These are phyloP conservation scores for Oxyria digyna DNA, from an alignment of 148 eudicot genomes.

Conservation along the genomic window DNA sequence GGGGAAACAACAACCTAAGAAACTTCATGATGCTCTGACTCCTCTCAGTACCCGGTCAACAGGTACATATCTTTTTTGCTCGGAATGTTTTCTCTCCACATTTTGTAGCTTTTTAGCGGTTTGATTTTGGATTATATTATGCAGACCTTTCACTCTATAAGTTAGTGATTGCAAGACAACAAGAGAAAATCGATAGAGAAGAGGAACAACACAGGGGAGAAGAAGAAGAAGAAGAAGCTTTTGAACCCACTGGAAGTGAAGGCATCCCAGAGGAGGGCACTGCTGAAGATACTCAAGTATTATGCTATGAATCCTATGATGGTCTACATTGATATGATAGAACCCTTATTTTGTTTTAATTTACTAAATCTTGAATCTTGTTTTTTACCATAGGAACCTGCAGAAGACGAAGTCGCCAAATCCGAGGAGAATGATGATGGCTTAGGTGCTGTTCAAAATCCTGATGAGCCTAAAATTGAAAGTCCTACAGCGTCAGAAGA, in stretches of 20 bases:
- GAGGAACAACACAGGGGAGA: slow-evolving; percentile 19
- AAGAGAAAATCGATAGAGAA: slow-evolving; percentile 29
- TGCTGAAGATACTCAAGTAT: slow-evolving; percentile 12
- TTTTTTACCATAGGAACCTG: background rate
- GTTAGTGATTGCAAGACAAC: slow-evolving; percentile 32
- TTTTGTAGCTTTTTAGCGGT: background rate
- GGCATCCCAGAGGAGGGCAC: slow-evolving; percentile 16
- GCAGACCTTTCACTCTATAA: slow-evolving; percentile 56
- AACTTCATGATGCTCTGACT: slow-evolving; percentile 59
- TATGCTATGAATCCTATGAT: background rate
- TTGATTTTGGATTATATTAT: background rate
- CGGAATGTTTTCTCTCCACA: background rate
- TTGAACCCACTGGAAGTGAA: slow-evolving; percentile 27
- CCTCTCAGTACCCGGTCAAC: slow-evolving; percentile 37
- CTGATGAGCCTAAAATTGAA: background rate
- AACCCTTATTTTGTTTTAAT: background rate
- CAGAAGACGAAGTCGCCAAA: slow-evolving; percentile 26
- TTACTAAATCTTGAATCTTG: background rate
- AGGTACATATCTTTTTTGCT: slow-evolving; percentile 25
- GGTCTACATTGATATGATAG: background rate
- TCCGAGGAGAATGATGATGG: slow-evolving; percentile 14
- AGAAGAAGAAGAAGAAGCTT: slow-evolving; percentile 27
- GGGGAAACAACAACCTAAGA: slow-evolving; percentile 64
- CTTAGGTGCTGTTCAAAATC: background rate
- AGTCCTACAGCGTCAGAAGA: background rate